Evolutionary conservation across 331 rosid genomes (phyloP), one percentile per base, ranked within the genome.

Genomic region (Rhamnella rubrinervis): DNA sequence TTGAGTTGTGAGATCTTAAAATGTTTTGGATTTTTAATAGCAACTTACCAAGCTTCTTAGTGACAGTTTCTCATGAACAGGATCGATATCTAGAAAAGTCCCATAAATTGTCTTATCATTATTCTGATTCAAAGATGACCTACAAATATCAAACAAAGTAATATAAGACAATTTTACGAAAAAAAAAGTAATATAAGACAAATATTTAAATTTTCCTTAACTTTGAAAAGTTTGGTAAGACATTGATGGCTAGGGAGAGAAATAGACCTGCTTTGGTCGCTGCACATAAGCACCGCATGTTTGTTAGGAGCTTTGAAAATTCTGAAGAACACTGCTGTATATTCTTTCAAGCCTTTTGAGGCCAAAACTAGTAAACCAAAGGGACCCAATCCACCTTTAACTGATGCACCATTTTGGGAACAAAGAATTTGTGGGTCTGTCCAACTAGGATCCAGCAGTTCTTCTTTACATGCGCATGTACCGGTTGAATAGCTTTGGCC

Each of bases 211-310:
- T 19, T 15, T 18, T 53, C n/a, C 3, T 11, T 14, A 44, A 44
- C 13, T 44, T 44, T 44, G 46, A 41, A 52, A 2, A 61, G 14
- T 13, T 5, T 20, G 23, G 28, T 16, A 8, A 20, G 4, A 58
- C 21, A 67, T 28, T 21, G 7, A 21, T 39, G 18, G 35, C 8
- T 6, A 19, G 44, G 70, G 40, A 17, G 39, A 1, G 55, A 61
- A 31, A 20, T 15, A 58, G 47, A 87, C 96, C 93, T 89, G 93
- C 92, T 92, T 77, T 89, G 92, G 65, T 92, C 96, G 74, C 96
- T 92, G 81, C 97, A 92, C 59, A 92, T 47, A 10, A 92, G 88
- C 61, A 87, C 97, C 78, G 77, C 77, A 67, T 79, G 23, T 72
- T 87, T 87, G 55, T 76, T 46, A 12, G 73, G 76, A 40, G 52